Percentiles rank a stretch among this genome's conserved stretches.
These are phyloP conservation scores for Neurospora discreta DNA, from an alignment of 495 filamentous ascomycete genomes.

Conservation along the genomic window DNA sequence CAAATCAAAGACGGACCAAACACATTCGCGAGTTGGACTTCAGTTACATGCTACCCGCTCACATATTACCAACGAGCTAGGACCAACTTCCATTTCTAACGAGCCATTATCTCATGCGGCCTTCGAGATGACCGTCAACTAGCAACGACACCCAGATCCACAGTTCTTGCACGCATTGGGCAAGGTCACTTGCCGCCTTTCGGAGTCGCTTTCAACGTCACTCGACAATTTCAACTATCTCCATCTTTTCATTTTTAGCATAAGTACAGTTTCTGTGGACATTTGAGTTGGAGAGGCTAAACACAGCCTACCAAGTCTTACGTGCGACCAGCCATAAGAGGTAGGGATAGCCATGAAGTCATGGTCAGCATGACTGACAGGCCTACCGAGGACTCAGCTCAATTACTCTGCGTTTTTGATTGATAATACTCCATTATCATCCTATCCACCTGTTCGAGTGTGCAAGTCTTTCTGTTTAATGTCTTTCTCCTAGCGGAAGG, in stretches of 20 bases:
- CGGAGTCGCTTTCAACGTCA: not conserved
- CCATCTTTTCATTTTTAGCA: not conserved
- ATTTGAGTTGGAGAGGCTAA: not conserved
- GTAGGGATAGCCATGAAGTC: not conserved
- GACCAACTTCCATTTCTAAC: not conserved
- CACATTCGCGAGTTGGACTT: not conserved
- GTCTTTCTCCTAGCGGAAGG: not conserved
- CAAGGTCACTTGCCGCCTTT: not conserved
- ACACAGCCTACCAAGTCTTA: not conserved
- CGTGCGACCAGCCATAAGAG: not conserved
- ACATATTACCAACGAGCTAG: not conserved
- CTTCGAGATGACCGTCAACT: not conserved
- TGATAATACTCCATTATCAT: not conserved
- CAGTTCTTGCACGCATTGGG: not conserved
- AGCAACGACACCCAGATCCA: not conserved
- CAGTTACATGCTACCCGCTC: not conserved
- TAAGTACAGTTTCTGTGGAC: not conserved
- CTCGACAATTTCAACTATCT: not conserved
- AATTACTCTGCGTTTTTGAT: not conserved
- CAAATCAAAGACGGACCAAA: not conserved
- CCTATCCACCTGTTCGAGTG: not conserved
- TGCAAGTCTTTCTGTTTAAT: not conserved
- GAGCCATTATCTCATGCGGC: not conserved
- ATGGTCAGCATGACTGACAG: not conserved
- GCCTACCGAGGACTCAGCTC: not conserved